phyloP scores from a whole-genome alignment of 495 filamentous ascomycete species.

The Entonaema liquescens region DNA sequence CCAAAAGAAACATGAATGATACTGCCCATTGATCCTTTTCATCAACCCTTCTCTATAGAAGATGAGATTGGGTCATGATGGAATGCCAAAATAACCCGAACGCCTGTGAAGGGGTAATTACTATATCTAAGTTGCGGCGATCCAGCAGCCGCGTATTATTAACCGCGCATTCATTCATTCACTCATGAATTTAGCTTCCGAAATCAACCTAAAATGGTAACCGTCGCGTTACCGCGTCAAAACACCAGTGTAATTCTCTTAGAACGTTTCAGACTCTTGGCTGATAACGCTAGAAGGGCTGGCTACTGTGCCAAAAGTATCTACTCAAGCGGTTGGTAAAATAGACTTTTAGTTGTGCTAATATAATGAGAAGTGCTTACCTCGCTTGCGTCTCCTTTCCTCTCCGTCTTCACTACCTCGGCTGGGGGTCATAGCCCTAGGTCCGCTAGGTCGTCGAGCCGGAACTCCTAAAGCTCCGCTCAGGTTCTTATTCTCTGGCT shows the following conservation, averaged over 20 bases:
- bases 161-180: conserved; percentile 32
- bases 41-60: conserved; percentile 16
- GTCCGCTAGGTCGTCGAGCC: conserved; percentile 57
- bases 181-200: conserved; percentile 27
- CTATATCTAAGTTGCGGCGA: conserved; percentile 39
- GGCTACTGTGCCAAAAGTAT: conserved; percentile 62
- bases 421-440: conserved; percentile 62
- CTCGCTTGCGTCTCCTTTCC: conserved; percentile 59
- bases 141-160: conserved; percentile 37
- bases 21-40: neutral
- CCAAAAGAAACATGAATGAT: conserved; percentile 5
- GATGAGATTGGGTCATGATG: conserved; percentile 18
- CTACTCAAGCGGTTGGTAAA: conserved; percentile 42
- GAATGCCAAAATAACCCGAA: conserved; percentile 18
- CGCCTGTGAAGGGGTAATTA: conserved; percentile 31
- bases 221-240: conserved; percentile 32
- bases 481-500: conserved; percentile 57
- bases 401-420: conserved; percentile 49
- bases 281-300: conserved; percentile 48
- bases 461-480: conserved; percentile 54
- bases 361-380: conserved; percentile 41
- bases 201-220: conserved; percentile 45
- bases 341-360: neutral
- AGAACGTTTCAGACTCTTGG: conserved; percentile 64
- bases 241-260: conserved; percentile 40